Evolutionary conservation across 352 stramenopile species (phyloP).

Genomic region (Globisporangium cylindrosporum): DNA sequence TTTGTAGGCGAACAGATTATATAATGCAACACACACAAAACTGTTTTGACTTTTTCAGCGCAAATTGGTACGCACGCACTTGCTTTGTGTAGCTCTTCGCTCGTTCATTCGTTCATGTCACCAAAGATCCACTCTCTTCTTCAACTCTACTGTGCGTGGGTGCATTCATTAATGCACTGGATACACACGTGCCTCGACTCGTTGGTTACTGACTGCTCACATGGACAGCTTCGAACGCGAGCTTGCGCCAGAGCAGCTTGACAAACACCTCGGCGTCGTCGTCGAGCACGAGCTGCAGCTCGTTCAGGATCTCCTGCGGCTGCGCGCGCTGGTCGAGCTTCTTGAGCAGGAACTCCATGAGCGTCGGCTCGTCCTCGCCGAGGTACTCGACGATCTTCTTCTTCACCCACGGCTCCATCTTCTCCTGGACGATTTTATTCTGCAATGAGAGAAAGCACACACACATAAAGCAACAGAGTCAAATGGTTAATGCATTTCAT

Average conservation of each 20-base stretch:
- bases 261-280: constrained; percentile 54
- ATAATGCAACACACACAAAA: constrained; percentile 2
- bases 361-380: constrained; percentile 42
- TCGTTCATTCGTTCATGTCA: background rate
- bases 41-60: background rate
- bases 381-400: constrained; percentile 59
- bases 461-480: background rate
- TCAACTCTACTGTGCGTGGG: background rate
- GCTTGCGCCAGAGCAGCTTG: constrained; percentile 49
- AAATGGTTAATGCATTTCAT: background rate
- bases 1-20: constrained; percentile 5
- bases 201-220: background rate
- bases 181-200: background rate
- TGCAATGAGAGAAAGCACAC: constrained; percentile 1
- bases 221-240: constrained; percentile 46
- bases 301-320: constrained; percentile 30
- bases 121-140: background rate
- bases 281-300: constrained; percentile 40
- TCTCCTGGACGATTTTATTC: constrained; percentile 31
- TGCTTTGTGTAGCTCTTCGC: background rate
- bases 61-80: background rate
- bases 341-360: constrained; percentile 43
- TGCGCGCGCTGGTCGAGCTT: constrained; percentile 30
- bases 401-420: constrained; percentile 42
- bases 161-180: background rate